These are phyloP conservation scores for Diaporthe ampelina DNA, from an alignment of 2,329 filamentous ascomycete species.

Conservation along the genomic window DNA sequence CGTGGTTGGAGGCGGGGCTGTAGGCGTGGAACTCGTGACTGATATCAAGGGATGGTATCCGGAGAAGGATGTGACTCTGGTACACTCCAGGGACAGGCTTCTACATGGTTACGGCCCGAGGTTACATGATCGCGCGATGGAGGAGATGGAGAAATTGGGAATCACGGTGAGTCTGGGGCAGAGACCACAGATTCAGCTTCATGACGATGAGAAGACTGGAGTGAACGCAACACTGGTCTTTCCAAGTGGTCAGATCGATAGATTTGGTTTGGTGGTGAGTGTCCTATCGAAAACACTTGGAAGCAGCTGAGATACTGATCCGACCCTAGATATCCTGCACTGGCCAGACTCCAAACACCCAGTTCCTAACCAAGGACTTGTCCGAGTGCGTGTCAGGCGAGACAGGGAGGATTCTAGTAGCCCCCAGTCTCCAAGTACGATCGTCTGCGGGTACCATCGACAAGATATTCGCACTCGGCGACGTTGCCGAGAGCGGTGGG, in stretches of 20 bases:
- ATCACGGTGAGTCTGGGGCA: constrained; percentile 52
- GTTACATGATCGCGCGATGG: constrained; percentile 55
- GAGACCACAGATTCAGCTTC: constrained; percentile 59
- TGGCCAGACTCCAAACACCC: constrained; percentile 70
- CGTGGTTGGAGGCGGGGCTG: constrained; percentile 71
- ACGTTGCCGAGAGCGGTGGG: constrained; percentile 69
- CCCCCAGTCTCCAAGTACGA: constrained; percentile 69
- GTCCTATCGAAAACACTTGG: constrained; percentile 29
- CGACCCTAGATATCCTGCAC: constrained; percentile 67
- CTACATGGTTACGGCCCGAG: constrained; percentile 66
- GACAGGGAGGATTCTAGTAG: constrained; percentile 66
- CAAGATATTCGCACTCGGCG: constrained; percentile 74
- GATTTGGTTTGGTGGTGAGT: constrained; percentile 16
- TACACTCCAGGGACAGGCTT: constrained; percentile 68
- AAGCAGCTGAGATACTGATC: not conserved
- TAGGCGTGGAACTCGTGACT: constrained; percentile 72
- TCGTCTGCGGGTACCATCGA: constrained; percentile 56
- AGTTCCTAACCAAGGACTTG: constrained; percentile 59
- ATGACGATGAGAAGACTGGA: constrained; percentile 56
- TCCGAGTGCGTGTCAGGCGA: constrained; percentile 57
- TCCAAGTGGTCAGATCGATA: not conserved
- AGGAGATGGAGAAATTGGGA: constrained; percentile 60
- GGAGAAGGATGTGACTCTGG: constrained; percentile 67
- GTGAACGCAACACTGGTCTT: constrained; percentile 63
- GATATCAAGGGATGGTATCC: constrained; percentile 71